Conservation (phyloP, 2,329 filamentous ascomycete species). For the Colletotrichum gloeosporioides region DNA sequence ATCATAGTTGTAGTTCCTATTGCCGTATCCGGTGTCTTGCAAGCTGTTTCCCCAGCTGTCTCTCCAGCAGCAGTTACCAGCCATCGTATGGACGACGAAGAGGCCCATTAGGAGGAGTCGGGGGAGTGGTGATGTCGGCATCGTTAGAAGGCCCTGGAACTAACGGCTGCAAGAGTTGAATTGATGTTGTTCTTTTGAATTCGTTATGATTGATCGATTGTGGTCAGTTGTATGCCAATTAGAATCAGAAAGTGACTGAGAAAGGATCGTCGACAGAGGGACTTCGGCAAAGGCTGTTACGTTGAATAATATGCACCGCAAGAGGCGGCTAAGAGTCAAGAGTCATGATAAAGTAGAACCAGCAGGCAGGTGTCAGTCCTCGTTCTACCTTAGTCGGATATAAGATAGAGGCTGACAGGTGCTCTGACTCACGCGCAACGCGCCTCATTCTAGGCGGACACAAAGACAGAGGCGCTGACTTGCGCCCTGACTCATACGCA, state of each 20-base stretch:
- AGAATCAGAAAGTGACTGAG: neutral
- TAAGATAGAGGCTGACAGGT: neutral
- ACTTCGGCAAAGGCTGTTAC: neutral
- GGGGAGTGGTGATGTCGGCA: neutral
- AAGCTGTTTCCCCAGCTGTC: neutral
- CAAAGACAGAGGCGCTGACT: neutral
- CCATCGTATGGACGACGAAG: neutral
- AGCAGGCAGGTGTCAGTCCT: neutral
- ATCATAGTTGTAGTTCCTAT: neutral
- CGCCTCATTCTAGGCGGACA: neutral
- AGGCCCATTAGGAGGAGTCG: neutral
- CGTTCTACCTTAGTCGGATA: neutral
- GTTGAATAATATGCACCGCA: neutral
- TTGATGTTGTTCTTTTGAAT: neutral
- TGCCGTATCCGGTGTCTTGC: neutral
- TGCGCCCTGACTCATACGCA: neutral
- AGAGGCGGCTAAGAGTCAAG: neutral
- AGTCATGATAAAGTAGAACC: neutral
- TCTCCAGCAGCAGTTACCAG: neutral
- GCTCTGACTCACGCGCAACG: neutral
- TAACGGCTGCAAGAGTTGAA: neutral
- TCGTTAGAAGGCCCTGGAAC: neutral
- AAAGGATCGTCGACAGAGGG: neutral
- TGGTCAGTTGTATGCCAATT: neutral
- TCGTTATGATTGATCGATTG: neutral